These are phyloP conservation scores for Samsoniella hepiali DNA, from an alignment of 2,329 filamentous ascomycete genomes.

Conservation along the genomic window DNA sequence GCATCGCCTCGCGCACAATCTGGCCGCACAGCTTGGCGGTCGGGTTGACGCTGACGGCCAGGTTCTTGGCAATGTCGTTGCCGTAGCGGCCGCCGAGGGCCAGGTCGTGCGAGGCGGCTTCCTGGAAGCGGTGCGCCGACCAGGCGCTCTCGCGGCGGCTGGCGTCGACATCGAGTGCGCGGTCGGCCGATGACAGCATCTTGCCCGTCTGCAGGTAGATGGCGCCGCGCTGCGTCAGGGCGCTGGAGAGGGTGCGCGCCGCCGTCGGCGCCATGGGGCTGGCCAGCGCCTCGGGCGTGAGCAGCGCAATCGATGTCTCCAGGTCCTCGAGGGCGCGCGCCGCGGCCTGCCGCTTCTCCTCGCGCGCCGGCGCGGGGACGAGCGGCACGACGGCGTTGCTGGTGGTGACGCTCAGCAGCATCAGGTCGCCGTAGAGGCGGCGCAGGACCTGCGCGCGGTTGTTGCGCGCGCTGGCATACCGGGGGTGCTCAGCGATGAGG, in stretches of 20 bases:
- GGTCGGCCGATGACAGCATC: constrained; percentile 32
- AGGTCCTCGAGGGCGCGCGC: constrained; percentile 50
- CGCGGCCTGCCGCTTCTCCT: constrained; percentile 40
- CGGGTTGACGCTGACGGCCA: constrained; percentile 64
- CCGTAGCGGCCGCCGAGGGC: constrained; percentile 63
- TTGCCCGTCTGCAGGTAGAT: constrained; percentile 60
- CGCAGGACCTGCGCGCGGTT: constrained; percentile 69
- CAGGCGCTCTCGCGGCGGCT: constrained; percentile 46
- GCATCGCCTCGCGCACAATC: constrained; percentile 68
- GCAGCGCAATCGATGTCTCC: constrained; percentile 54
- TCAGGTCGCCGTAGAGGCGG: constrained; percentile 59
- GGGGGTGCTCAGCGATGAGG: constrained; percentile 56
- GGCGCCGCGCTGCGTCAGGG: constrained; percentile 68
- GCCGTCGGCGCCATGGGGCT: constrained; percentile 60
- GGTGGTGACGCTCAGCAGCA: constrained; percentile 45
- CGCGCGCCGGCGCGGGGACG: constrained; percentile 34
- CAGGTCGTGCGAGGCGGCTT: constrained; percentile 60
- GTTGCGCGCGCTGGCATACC: constrained; percentile 70
- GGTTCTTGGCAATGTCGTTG: constrained; percentile 60
- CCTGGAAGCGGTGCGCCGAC: constrained; percentile 57
- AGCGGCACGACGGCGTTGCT: constrained; percentile 40
- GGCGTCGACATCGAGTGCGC: constrained; percentile 38
- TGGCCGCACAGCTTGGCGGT: constrained; percentile 67
- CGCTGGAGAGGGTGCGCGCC: constrained; percentile 63
- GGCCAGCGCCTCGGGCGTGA: constrained; percentile 50